Base-by-base conservation (phyloP, 106 monocot species). In the Vanilla planifolia region DNA sequence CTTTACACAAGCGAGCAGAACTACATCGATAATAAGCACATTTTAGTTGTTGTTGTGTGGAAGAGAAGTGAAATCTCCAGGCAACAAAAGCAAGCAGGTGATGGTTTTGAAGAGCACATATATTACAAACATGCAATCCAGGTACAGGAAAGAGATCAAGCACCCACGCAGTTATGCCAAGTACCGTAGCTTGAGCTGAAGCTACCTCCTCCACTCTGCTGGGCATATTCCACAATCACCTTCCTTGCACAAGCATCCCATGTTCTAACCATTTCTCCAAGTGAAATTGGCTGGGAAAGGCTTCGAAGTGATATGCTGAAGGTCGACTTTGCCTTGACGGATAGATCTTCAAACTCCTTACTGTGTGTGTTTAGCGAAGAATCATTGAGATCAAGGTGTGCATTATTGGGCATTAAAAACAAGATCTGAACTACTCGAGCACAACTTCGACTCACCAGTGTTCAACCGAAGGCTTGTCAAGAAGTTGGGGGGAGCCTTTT, bases 171-270 rank as follows among this genome's bases (percentile, higher is more conserved):
- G 34, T 64, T 87, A 40, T 82, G 67, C 82, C 87, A 87, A 32
- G 61, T 28, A 13, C 79, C 87, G 52, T 67, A 79, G 34, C 64
- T 75, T 6, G 90, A 79, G 68, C 82, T 85, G 66, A 91, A 85
- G 62, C 52, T 82, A 6, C 91, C 86, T 3, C 89, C 89, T 23
- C 91, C 91, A 40, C 35, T 57, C 57, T 77, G 67, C 50, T 71
- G 67, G n/a, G 82, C 82, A 71, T 79, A 86, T 41, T 86, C 91
- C 39, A 60, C 55, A 25, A 91, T 74, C 29, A 86, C 82, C 61
- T 65, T 71, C 15, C 82, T 70, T 3, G 79, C 71, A 50, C 78
- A 83, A 25, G 66, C 28, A 33, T 91, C 86, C 90, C 91, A 91
- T 6, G 64, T 70, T 61, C 59, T 79, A 9, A 70, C 86, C 61